Conservation (phyloP, 768 basidiomycete species). For the Naganishia vaughanmartiniae region DNA sequence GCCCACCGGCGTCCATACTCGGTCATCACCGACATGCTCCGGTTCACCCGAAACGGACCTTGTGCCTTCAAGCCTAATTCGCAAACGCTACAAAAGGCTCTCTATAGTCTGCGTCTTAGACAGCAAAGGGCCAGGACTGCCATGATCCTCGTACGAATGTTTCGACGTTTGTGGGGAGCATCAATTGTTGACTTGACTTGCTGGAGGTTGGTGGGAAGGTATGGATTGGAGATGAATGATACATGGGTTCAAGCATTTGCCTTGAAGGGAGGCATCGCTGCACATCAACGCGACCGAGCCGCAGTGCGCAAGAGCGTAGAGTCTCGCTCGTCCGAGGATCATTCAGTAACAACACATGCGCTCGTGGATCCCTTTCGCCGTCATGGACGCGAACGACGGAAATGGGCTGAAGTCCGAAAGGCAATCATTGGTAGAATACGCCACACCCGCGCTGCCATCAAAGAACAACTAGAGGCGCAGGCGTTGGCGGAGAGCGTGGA, state of each 20-base stretch:
- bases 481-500: no score
- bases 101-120: conserved; percentile 1
- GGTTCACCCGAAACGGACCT: not conserved
- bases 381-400: conserved; percentile 3
- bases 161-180: conserved; percentile 10
- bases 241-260: not conserved
- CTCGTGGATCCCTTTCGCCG: conserved; percentile 2
- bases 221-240: not conserved
- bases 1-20: not conserved
- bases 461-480: not conserved
- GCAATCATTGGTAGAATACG: not conserved
- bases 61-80: not conserved
- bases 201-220: conserved; percentile 12
- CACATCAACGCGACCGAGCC: not conserved
- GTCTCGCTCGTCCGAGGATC: not conserved
- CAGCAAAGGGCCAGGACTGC: not conserved
- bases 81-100: conserved; percentile 15
- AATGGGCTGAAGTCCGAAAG: conserved; percentile 11
- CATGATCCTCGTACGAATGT: not conserved
- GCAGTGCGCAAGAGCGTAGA: no score
- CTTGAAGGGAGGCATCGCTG: not conserved
- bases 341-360: not conserved
- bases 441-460: no score
- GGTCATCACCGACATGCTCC: conserved; percentile 8
- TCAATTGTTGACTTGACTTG: conserved; percentile 1